Base-by-base conservation (phyloP, 2,329 filamentous ascomycete genomes). In the Sarocladiaceae sp. region DNA sequence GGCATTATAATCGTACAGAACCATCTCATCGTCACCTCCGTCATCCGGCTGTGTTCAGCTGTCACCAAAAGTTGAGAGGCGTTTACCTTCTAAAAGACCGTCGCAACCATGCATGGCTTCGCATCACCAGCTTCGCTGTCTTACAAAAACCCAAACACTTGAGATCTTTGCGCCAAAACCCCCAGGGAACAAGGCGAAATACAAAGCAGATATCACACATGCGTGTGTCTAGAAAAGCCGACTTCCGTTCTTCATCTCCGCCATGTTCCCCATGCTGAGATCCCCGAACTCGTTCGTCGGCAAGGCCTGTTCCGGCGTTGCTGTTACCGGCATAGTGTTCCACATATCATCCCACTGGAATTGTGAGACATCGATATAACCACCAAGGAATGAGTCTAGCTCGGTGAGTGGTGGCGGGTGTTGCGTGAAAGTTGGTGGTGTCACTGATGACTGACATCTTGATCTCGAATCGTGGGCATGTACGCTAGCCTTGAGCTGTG, bases 351-450 rank as follows among this genome's bases (percentile, higher is more conserved):
- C 40, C 65, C 70, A 72, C 40, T 72, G 69, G 13, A 73, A 52
- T 3, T 58, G 52, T 9, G 63, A 61, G 5, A 66, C 57, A 48
- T 75, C 70, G 15, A 73, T 50, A 44, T 69, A 70, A 1, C 64
- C 63, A 13, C 63, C 62, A 32, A 74, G 48, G 26, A 72, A 65
- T 12, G 69, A 64, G 35, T 74, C 69, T n/a, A 73, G 31, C 44
- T 59, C 56, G n/a, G 48, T 49, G 33, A 51, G 51, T 6, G 54
- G 57, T 20, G 51, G 58, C 50, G 40, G 51, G 29, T 48, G 52
- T 45, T 48, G 57, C 47, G 42, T 54, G 47, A 48, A 58, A 48
- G 48, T 57, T 45, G 58, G 57, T 4, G 57, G 56, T 3, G 56
- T 53, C 1, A 53, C 45, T 7, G 56, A 55, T 6, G 58, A 57